Percentiles rank a stretch among this genome's conserved stretches.
phyloP scores from a whole-genome alignment of 192 early-diverging fungal species.

The Thamnidium elegans region DNA sequence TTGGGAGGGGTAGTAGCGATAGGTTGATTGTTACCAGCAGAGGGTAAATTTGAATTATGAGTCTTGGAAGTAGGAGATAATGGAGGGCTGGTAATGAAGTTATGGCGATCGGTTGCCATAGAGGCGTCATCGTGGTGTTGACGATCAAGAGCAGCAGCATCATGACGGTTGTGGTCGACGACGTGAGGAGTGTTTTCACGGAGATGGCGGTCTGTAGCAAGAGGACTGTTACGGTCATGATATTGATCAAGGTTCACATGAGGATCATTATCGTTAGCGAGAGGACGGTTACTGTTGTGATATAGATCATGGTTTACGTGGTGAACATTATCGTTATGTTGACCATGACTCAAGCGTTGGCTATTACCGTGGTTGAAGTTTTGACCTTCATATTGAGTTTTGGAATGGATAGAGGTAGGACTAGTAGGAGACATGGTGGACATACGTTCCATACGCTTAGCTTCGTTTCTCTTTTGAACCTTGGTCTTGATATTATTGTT shows the following conservation, averaged over 20 bases:
- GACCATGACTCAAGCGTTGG: not conserved
- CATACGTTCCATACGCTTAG: not conserved
- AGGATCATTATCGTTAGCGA: too few relatives aligned
- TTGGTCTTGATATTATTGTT: slow-evolving; percentile 13
- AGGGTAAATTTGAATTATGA: not conserved
- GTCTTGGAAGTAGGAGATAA: not conserved
- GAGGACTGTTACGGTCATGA: too few relatives aligned
- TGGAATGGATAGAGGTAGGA: too few relatives aligned
- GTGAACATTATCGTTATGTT: not conserved
- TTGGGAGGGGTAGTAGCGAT: too few relatives aligned
- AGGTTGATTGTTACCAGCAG: not conserved
- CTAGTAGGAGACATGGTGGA: too few relatives aligned
- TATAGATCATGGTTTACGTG: too few relatives aligned
- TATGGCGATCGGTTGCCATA: not conserved
- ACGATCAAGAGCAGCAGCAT: too few relatives aligned
- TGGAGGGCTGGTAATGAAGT: not conserved
- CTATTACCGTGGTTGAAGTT: not conserved
- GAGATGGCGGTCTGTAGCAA: too few relatives aligned
- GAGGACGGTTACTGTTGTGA: not conserved
- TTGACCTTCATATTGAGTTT: not conserved
- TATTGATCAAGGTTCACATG: too few relatives aligned
- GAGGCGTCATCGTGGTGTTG: too few relatives aligned
- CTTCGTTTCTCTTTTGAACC: slow-evolving; percentile 1
- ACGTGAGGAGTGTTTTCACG: too few relatives aligned
- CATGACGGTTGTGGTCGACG: too few relatives aligned